phyloP scores from a whole-genome alignment of 1,139 yeast genomes.

The Yamadazyma taylorii region DNA sequence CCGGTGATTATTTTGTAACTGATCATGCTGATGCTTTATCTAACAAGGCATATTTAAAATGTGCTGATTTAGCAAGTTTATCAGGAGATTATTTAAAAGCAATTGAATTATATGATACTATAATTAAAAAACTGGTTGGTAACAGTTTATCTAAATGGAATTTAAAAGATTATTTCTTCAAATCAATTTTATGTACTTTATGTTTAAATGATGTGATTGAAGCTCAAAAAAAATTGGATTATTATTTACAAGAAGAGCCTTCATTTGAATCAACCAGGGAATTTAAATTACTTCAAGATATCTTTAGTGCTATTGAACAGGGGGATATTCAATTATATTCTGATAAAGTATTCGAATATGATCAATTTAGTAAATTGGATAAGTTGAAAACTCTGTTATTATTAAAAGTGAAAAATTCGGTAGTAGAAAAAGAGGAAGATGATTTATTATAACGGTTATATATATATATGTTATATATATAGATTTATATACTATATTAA shows the following conservation, averaged over 20 bases:
- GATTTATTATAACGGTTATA: conserved; percentile 36
- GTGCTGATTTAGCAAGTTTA: conserved; percentile 87
- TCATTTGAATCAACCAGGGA: conserved; percentile 80
- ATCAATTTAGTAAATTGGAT: conserved; percentile 86
- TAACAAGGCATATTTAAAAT: conserved; percentile 82
- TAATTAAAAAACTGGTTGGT: conserved; percentile 74
- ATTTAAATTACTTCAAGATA: conserved; percentile 59
- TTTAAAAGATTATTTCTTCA: conserved; percentile 85
- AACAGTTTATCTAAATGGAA: conserved; percentile 86
- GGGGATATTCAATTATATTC: conserved; percentile 81
- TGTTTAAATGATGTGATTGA: conserved; percentile 86
- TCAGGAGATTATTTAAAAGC: conserved; percentile 73
- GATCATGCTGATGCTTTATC: conserved; percentile 93
- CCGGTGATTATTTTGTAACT: conserved; percentile 94
- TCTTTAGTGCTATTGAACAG: conserved; percentile 70
- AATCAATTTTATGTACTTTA: conserved; percentile 77
- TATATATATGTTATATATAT: no score
- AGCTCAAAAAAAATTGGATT: conserved; percentile 69
- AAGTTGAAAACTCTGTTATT: conserved; percentile 89
- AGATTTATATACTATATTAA: background rate
- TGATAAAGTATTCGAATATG: conserved; percentile 76
- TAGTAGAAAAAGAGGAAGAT: conserved; percentile 73
- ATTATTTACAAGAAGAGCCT: conserved; percentile 71
- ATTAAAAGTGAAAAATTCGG: conserved; percentile 74
- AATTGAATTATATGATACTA: conserved; percentile 69